phyloP scores from a whole-genome alignment of 441 rosid species.

The Omphalea diandra region DNA sequence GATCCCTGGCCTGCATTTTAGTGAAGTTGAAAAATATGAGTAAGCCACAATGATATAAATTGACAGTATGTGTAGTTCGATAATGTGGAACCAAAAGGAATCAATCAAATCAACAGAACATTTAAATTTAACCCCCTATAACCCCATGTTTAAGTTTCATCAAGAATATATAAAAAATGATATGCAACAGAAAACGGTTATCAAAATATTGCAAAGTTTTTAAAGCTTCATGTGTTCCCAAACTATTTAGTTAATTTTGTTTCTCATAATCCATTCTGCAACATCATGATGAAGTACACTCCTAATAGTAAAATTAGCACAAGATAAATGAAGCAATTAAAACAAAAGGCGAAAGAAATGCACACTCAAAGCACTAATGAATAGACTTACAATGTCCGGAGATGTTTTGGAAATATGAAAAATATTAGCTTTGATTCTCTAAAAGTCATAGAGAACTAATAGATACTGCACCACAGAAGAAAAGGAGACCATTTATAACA shows the following conservation, averaged over 20 bases:
- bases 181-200: neutral
- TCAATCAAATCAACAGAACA: neutral
- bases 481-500: neutral
- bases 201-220: neutral
- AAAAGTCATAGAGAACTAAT: neutral
- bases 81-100: neutral
- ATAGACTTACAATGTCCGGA: neutral
- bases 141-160: neutral
- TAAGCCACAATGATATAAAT: neutral
- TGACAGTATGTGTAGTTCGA: neutral
- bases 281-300: neutral
- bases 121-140: neutral
- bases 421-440: neutral
- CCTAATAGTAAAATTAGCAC: neutral
- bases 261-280: neutral
- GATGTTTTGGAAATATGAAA: neutral
- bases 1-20: constrained; percentile 85
- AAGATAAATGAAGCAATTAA: neutral
- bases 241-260: neutral
- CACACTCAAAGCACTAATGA: neutral
- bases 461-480: neutral
- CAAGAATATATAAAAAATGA: neutral
- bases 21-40: constrained; percentile 11
- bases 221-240: neutral
- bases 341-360: neutral